phyloP scores from a whole-genome alignment of 176 grass and related monocot genomes.

The Alopecurus myosuroides region DNA sequence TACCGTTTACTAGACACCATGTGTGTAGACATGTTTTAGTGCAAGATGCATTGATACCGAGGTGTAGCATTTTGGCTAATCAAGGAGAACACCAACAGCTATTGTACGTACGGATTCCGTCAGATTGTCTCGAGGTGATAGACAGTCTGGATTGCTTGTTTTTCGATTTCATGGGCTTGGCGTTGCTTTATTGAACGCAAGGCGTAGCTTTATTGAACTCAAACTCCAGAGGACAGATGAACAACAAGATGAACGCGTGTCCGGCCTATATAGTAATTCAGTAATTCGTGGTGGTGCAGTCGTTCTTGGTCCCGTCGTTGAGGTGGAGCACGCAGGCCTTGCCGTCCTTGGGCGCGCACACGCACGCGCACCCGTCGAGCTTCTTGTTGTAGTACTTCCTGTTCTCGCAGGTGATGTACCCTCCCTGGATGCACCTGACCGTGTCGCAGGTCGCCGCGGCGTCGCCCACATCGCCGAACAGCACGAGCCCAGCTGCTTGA shows the following conservation, averaged over 20 bases:
- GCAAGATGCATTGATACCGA: too few relatives aligned
- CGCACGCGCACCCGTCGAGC: slow-evolving; percentile 27
- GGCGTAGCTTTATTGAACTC: neutral
- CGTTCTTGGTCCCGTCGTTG: neutral
- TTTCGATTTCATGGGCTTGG: too few relatives aligned
- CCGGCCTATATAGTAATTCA: neutral
- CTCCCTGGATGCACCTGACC: slow-evolving; percentile 21
- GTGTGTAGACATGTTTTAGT: too few relatives aligned
- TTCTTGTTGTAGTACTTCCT: neutral
- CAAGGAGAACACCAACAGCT: too few relatives aligned
- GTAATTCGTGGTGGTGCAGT: neutral
- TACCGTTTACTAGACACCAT: too few relatives aligned
- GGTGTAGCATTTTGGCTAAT: too few relatives aligned
- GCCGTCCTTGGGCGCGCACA: slow-evolving; percentile 20
- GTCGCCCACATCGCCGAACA: neutral
- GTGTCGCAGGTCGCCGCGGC: neutral
- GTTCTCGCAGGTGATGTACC: slow-evolving; percentile 39
- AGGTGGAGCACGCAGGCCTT: slow-evolving; percentile 24
- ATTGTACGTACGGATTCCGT: too few relatives aligned
- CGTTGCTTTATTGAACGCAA: too few relatives aligned
- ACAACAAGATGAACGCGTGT: neutral
- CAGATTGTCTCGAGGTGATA: too few relatives aligned
- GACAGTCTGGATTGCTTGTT: too few relatives aligned
- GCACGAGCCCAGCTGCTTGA: slow-evolving; percentile 14
- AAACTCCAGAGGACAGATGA: neutral